Evolutionary conservation across 306 rosid species (phyloP).

Genomic region (Arachis hypogaea): DNA sequence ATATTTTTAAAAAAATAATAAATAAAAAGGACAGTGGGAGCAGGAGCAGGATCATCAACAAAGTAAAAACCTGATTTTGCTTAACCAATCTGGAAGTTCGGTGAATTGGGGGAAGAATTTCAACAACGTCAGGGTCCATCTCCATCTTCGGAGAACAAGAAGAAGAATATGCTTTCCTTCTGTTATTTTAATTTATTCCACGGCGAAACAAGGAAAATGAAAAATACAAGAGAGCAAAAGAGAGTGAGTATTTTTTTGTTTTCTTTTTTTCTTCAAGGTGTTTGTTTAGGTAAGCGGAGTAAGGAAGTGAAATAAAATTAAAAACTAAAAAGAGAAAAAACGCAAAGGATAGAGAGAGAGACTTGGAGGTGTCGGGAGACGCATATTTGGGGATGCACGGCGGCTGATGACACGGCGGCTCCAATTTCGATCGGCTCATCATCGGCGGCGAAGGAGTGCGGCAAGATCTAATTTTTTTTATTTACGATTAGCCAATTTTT

Average conservation of each 20-base stretch:
- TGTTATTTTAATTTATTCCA: conserved; percentile 27
- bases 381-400: background rate
- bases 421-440: conserved; percentile 43
- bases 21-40: background rate
- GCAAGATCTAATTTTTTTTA: too few species aligned
- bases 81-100: conserved; percentile 38
- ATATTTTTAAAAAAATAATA: too few species aligned
- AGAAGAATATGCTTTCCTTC: conserved; percentile 37
- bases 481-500: too few species aligned
- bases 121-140: conserved; percentile 67
- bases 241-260: background rate
- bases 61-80: conserved; percentile 52
- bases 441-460: background rate
- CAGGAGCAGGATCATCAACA: too few species aligned
- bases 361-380: background rate
- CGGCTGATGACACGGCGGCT: conserved; percentile 46
- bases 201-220: conserved; percentile 23
- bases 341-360: background rate
- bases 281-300: background rate
- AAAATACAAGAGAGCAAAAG: background rate
- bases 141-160: background rate
- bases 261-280: background rate
- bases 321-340: background rate
- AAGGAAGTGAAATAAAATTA: background rate
- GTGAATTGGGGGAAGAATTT: conserved; percentile 51